phyloP scores from a whole-genome alignment of 768 basidiomycete genomes.

The Flagelloscypha sp. region DNA sequence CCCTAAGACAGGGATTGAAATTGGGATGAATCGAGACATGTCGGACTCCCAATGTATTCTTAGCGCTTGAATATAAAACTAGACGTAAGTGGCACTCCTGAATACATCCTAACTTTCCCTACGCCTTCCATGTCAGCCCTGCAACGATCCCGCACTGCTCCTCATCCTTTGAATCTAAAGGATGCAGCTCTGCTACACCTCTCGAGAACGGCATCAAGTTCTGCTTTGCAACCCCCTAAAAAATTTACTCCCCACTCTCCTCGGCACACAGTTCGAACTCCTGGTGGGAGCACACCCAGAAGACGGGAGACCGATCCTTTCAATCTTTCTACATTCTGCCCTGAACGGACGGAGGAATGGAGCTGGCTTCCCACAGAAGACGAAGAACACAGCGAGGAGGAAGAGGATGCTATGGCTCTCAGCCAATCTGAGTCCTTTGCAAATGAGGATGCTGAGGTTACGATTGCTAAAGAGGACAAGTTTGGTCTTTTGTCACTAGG shows the following conservation, averaged over 20 bases:
- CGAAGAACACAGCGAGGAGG: constrained; percentile 15
- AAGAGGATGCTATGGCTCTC: constrained; percentile 9
- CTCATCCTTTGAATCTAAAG: constrained; percentile 19
- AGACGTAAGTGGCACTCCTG: constrained; percentile 5
- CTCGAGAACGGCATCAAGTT: too few relatives aligned
- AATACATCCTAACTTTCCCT: constrained; percentile 4
- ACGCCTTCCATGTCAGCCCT: constrained; percentile 8
- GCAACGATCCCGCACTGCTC: constrained; percentile 24
- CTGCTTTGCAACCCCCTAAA: too few relatives aligned
- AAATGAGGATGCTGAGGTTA: constrained; percentile 27
- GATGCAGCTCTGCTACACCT: too few relatives aligned
- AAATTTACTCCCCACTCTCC: too few relatives aligned
- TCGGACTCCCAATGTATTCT: too few relatives aligned
- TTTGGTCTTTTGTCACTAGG: constrained; percentile 39
- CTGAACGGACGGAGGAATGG: constrained; percentile 29
- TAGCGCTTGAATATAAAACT: too few relatives aligned
- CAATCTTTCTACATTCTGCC: constrained; percentile 42
- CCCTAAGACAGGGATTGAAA: too few relatives aligned
- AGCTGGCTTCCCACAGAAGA: constrained; percentile 31
- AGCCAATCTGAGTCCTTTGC: too few relatives aligned
- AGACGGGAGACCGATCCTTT: constrained; percentile 36
- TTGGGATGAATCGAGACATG: too few relatives aligned
- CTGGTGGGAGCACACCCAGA: constrained; percentile 16
- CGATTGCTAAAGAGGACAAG: constrained; percentile 40
- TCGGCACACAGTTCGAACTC: constrained; percentile 10